Evolutionary conservation across 1,139 yeast species (phyloP), one percentile per base, ranked within the genome.

Genomic region (Yamadazyma sp.): DNA sequence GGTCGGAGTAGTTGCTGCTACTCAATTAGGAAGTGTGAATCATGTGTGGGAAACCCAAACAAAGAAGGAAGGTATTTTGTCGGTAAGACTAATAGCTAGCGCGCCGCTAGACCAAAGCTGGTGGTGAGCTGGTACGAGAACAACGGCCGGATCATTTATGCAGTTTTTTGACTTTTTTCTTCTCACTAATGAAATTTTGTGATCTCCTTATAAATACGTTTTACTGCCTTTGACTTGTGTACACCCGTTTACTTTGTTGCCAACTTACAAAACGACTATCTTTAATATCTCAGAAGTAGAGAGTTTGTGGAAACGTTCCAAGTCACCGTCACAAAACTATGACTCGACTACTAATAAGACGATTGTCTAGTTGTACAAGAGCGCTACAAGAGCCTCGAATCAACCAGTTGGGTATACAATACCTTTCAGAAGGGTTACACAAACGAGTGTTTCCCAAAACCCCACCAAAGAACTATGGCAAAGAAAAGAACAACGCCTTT

Each of bases 361-460:
- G 33, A 18, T 18, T 30, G 15, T 18, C 33, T 16, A 18, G 22
- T 10, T 9, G 12, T 11, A 3, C 24, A 4, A n/a, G 15, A 17
- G 32, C 26, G 3, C 26, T 27, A n/a, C 53, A 77, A 50, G 45
- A 50, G 29, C 86, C 85, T 6, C 57, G 87, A 33, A 65, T 82
- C 33, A 87, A 87, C 55, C 86, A 72, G 40, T 65, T 77, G 12
- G 83, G 82, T 1, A 76, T 77, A 39, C 95, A 87, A 54, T 84
- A 86, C 51, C 62, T 87, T 26, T 79, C 92, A 0, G 61, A 65
- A 6, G 64, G 66, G 1, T 56, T 87, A 17, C 91, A 84, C 43
- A 46, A 53, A 16, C 85, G 81, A 51, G 58, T 87, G 1, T 87
- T 87, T 54, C 87, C 83, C 4, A 56, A 53, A 11, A 55, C 56